These are phyloP conservation scores for Podila clonocystis DNA, from an alignment of 192 early-diverging fungal genomes.

Conservation along the genomic window DNA sequence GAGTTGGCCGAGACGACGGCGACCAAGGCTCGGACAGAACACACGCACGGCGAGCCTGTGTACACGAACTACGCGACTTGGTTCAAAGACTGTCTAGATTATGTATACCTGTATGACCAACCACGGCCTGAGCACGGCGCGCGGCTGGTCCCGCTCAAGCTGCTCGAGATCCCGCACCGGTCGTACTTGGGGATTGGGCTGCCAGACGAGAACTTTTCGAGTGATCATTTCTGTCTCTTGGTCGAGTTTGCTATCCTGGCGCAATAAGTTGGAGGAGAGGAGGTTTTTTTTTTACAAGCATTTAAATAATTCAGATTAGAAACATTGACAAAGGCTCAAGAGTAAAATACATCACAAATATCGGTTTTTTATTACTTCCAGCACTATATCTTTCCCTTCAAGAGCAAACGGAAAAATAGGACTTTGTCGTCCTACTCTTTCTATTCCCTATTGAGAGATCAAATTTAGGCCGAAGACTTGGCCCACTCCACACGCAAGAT, in stretches of 20 bases:
- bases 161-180: conserved; percentile 40
- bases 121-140: conserved; percentile 23
- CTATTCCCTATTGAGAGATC: conserved; percentile 8
- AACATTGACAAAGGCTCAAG: too few species aligned
- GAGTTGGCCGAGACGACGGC: conserved; percentile 22
- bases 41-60: conserved; percentile 32
- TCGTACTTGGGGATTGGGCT: conserved; percentile 37
- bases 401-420: conserved; percentile 7
- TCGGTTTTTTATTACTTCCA: neutral
- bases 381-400: neutral
- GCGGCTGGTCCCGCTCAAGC: conserved; percentile 30
- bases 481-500: conserved; percentile 94
- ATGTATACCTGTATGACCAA: conserved; percentile 38
- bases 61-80: conserved; percentile 50
- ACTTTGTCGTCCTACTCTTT: neutral
- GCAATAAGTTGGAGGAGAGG: conserved; percentile 3
- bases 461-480: conserved; percentile 56
- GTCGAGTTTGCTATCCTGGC: conserved; percentile 46
- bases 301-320: too few species aligned
- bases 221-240: conserved; percentile 43
- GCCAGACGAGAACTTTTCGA: conserved; percentile 48
- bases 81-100: conserved; percentile 51
- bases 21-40: conserved; percentile 4
- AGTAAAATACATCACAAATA: neutral
- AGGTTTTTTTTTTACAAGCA: too few species aligned